Conservation (phyloP, 108 stramenopile species). For the Pseudonitzschia delicatissima region DNA sequence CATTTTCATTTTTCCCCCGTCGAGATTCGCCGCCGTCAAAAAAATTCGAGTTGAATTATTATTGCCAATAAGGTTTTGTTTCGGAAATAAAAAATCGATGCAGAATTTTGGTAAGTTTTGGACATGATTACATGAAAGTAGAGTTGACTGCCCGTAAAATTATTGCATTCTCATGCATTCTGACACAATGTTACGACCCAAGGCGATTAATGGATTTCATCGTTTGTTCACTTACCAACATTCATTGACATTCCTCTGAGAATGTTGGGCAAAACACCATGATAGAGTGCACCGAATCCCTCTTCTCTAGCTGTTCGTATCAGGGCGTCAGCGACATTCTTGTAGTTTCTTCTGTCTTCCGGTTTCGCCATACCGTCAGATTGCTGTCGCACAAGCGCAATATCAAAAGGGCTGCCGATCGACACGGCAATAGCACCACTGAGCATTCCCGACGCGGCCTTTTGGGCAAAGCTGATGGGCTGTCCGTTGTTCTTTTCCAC, state of each 20-base stretch:
- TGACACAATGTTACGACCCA: background rate
- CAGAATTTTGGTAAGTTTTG: too few relatives aligned
- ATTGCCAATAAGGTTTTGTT: too few relatives aligned
- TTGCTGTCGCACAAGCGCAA: conserved; percentile 96
- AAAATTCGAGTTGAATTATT: background rate
- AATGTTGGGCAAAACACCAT: conserved; percentile 93
- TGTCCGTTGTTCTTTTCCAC: conserved; percentile 76
- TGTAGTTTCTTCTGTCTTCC: conserved; percentile 91
- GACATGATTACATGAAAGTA: too few relatives aligned
- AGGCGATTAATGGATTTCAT: background rate
- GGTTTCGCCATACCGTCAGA: conserved; percentile 92
- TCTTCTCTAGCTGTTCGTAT: conserved; percentile 88
- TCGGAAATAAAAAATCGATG: too few relatives aligned
- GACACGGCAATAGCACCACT: conserved; percentile 94
- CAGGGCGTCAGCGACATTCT: conserved; percentile 96
- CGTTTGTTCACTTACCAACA: conserved; percentile 52
- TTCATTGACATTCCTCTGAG: conserved; percentile 99
- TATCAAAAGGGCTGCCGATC: conserved; percentile 98
- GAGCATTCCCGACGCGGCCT: conserved; percentile 89
- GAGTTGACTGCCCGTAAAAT: too few relatives aligned
- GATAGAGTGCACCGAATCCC: conserved; percentile 92
- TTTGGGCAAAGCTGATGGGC: conserved; percentile 83
- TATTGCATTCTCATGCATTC: too few relatives aligned
- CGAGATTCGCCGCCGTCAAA: background rate
- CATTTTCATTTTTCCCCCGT: background rate